Conservation (phyloP, 345 rosid genomes). For the Corchorus olitorius region DNA sequence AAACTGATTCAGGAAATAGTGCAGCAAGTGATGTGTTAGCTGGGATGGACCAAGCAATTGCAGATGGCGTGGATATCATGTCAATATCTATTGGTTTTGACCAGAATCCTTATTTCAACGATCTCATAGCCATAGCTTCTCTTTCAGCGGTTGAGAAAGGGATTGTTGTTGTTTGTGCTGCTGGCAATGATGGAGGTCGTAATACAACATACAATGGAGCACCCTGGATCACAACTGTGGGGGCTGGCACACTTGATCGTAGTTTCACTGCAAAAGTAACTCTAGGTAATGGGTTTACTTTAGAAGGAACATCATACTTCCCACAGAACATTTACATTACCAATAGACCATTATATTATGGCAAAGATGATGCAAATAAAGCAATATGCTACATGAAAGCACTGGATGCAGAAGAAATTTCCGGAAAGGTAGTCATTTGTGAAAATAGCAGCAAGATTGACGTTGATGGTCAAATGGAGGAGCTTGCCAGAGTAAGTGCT, state of each 20-base stretch:
- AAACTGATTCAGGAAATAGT: conserved; percentile 25
- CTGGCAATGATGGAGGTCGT: conserved; percentile 4
- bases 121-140: conserved; percentile 10
- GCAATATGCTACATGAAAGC: not conserved
- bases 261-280: not conserved
- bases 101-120: not conserved
- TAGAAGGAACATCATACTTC: conserved; percentile 15
- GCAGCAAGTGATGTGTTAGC: conserved; percentile 10
- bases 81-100: conserved; percentile 11
- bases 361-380: not conserved
- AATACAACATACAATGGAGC: conserved; percentile 9
- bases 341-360: not conserved
- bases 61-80: conserved; percentile 20
- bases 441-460: not conserved
- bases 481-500: conserved; percentile 39
- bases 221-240: conserved; percentile 46
- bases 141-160: conserved; percentile 13
- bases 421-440: conserved; percentile 17
- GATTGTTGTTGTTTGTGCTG: conserved; percentile 8
- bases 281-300: not conserved
- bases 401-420: not conserved
- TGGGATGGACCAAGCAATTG: conserved; percentile 19
- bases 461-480: conserved; percentile 9
- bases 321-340: conserved; percentile 1
- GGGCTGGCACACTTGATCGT: conserved; percentile 41